Base-by-base conservation (phyloP, 73 alveolate species). In the Paramecium octaurelia region DNA sequence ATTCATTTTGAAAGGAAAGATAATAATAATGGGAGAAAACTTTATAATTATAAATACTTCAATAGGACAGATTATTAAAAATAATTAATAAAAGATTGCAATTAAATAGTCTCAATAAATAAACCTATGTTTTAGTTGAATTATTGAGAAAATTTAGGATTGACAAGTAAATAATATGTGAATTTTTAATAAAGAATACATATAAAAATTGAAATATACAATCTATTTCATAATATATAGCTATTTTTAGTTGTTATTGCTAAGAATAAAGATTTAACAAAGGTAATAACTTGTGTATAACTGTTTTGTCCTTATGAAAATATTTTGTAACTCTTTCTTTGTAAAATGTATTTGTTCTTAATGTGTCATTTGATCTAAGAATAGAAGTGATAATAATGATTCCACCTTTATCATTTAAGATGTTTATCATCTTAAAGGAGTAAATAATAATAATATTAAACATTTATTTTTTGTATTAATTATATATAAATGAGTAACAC, bases 201-300 rank as follows among this genome's bases (percentile, higher is more conserved):
- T 27, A 27, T 27, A 27, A 27, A 27, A 27, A 27, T 27, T 27
- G 31, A 27, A 27, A 27, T 27, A 27, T 27, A 27, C 2, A 27
- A 93, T 58, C 96, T 95, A 40, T 93, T 71, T 86, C 96, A 93
- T 68, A 93, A 93, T 76, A 92, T 1, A 1, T 0, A 27, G 31
- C 31, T 27, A 27, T 27, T 27, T 27, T 27, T 27, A 27, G 31
- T 27, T 27, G 31, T 27, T 27, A 27, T 27, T 27, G 2, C 1
- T 27, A 27, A 27, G 0, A 27, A 27, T 27, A 27, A 27, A 27
- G 31, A 27, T 27, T 27, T 27, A 27, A 27, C 0, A 27, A 68
- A 71, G 24, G 96, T 93, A 23, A 89, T 93, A 27, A 27, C 31
- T 27, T 27, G 31, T 27, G 0, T 27, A 27, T 27, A 27, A 27